Base-by-base conservation (phyloP, 1,284 basidiomycete genomes). In the Leccinum discolor region DNA sequence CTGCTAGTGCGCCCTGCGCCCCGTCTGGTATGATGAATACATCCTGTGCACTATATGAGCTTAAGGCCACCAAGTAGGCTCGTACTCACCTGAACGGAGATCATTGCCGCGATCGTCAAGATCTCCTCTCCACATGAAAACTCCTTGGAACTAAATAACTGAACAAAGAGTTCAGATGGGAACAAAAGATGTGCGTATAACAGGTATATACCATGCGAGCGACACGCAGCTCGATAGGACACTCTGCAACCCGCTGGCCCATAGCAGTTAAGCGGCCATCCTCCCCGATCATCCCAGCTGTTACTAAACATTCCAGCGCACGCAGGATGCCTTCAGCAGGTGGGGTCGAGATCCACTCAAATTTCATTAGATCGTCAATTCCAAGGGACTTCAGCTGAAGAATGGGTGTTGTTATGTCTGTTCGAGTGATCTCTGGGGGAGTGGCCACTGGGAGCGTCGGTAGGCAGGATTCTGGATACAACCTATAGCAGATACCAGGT, bases 71-170 rank as follows among this genome's bases (percentile, higher is more conserved):
- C 8, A 59, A 32, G 16, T 35, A 35, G 32, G 35, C 52, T 23
- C 2, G 68, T 50, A 54, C 80, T 63, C 62, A 91, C 93, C 80
- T 96, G 94, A 10, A 98, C 87, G 4, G 93, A 86, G 8, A 92
- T 93, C 95, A 99, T 99, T 0, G 97, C 95, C 1, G 96, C 92
- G 66, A 99, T 98, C 0, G 94, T 95, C 62, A 99, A 80, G 57
- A 98, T 93, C 76, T 99, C 97, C 73, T 96, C 91, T 3, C 95
- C 93, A 72, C 97, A 99, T 68, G 85, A 84, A 73, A 90, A 92
- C 11, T 92, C 88, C 70, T 90, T 88, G 4, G 95, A 96, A 66
- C 84, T 88, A 71, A 98, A 92, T 5, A 99, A 77, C 96, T 98
- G 82, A 80, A 57, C n/a, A 38, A 44, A 32, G 26, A 14, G 14